A percentile compares a stretch with the other conserved stretches of the same genome.
These are phyloP conservation scores for Acanthamoeba healyi DNA, from an alignment of 208 protist species.

Conservation along the genomic window DNA sequence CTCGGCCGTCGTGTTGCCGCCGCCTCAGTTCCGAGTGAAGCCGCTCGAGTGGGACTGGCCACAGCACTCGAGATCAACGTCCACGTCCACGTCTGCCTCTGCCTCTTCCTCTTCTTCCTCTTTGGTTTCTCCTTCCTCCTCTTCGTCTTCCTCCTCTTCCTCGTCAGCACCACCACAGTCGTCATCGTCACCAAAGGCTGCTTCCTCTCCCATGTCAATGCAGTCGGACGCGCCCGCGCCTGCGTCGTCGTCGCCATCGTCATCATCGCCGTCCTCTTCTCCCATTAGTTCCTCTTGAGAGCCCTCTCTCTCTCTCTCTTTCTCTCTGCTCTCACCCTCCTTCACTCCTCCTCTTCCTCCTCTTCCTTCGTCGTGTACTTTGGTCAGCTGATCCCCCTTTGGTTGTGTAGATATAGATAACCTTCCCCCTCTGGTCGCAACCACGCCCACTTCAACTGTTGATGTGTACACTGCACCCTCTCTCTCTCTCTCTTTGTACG, in stretches of 20 bases:
- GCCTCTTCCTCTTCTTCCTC: constrained; percentile 21
- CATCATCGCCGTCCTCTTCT: background rate
- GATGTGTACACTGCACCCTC: too few species aligned
- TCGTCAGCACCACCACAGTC: too few species aligned
- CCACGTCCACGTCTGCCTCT: background rate
- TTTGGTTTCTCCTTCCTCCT: too few species aligned
- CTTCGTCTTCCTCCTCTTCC: too few species aligned
- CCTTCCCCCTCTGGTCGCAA: too few species aligned
- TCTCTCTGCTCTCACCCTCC: too few species aligned
- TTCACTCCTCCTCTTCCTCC: background rate
- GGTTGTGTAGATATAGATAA: background rate
- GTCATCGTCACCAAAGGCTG: background rate
- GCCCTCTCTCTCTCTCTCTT: too few species aligned
- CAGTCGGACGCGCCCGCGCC: too few species aligned
- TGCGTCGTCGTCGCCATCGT: background rate
- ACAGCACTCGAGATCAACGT: background rate
- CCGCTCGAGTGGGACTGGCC: constrained; percentile 47
- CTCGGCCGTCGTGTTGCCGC: constrained; percentile 46
- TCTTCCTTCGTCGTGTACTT: background rate
- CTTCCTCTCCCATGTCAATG: too few species aligned
- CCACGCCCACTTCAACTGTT: too few species aligned
- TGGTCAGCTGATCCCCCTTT: background rate
- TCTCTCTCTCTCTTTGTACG: too few species aligned
- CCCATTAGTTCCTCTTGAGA: too few species aligned
- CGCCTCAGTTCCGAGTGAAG: constrained; percentile 45